Conservation (phyloP, 345 rosid genomes). For the Trapa bicornis region DNA sequence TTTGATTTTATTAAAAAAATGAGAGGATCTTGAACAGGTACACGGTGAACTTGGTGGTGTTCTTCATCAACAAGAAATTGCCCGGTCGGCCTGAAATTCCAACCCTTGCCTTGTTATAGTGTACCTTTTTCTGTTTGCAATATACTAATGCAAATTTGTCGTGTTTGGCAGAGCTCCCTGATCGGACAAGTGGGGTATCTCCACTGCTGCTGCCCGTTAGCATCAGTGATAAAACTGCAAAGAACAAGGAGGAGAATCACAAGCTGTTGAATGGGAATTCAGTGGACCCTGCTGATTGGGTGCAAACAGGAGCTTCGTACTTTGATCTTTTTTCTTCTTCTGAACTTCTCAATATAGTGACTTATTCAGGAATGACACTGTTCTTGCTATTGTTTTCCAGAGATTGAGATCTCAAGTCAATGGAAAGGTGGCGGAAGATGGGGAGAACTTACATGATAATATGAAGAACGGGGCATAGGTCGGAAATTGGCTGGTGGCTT, state of each 20-base stretch:
- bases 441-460: constrained; percentile 44
- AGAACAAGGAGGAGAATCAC: constrained; percentile 79
- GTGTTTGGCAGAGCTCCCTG: constrained; percentile 55
- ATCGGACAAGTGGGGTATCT: constrained; percentile 35
- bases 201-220: constrained; percentile 56
- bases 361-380: background rate
- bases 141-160: background rate
- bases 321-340: background rate
- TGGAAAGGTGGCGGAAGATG: constrained; percentile 68
- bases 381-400: constrained; percentile 22
- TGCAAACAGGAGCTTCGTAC: constrained; percentile 9
- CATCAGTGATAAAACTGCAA: constrained; percentile 45
- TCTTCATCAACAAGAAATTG: constrained; percentile 85
- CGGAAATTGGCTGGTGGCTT: background rate
- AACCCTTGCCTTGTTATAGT: background rate
- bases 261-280: constrained; percentile 89
- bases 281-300: constrained; percentile 86
- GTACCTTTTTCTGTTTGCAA: background rate
- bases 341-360: background rate
- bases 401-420: constrained; percentile 69
- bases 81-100: constrained; percentile 51
- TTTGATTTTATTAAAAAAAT: background rate
- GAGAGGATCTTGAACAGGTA: constrained; percentile 41
- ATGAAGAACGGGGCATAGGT: constrained; percentile 56
- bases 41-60: constrained; percentile 83